Evolutionary conservation across 768 basidiomycete species (phyloP), one percentile per base, ranked within the genome.

Genomic region (Serendipita sp.): DNA sequence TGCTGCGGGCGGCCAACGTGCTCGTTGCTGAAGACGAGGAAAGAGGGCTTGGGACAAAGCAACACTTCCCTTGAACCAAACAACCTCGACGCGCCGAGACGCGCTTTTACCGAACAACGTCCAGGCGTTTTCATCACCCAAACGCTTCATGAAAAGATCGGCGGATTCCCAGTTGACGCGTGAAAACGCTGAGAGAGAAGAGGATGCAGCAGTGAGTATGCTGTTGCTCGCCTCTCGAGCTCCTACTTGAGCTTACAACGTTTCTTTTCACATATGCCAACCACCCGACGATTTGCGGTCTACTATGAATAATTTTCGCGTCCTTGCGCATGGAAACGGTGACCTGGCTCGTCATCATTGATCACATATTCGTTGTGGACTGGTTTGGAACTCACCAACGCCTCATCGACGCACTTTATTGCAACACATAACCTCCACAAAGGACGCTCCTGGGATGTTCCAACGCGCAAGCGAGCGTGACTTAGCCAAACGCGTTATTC

Each of bases 151-250:
- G 53, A 58, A 58, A 33, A 22, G 53, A n/a, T 58, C 53, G 4
- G 53, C 53, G 20, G 53, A 58, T 13, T 58, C 53, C 11, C 53
- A 58, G 30, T 34, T 58, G n/a, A 58, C 53, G 33, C 24, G 53
- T 30, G 53, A 58, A 58, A 58, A 58, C n/a, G 26, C 33, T n/a
- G 53, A 58, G 17, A 24, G 31, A 58, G 53, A 58, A 9, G 53
- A 58, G n/a, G 33, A 31, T 33, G 53, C 9, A 11, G 17, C 53
- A 11, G 53, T 58, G 26, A 24, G 53, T 58, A 24, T 28, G 24
- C 30, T 13, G 22, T n/a, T 58, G 17, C 17, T 20, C 31, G 17
- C 13, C 4, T 24, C 9, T 33, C 28, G 17, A 7, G 20, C 28
- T 5, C 5, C 17, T 58, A 38, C 31, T 7, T 22, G 17, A 11